A percentile compares a stretch with the other conserved stretches of the same genome.
Evolutionary conservation across 176 grass and related monocot genomes (phyloP).

Genomic region (Oryza nivara): DNA sequence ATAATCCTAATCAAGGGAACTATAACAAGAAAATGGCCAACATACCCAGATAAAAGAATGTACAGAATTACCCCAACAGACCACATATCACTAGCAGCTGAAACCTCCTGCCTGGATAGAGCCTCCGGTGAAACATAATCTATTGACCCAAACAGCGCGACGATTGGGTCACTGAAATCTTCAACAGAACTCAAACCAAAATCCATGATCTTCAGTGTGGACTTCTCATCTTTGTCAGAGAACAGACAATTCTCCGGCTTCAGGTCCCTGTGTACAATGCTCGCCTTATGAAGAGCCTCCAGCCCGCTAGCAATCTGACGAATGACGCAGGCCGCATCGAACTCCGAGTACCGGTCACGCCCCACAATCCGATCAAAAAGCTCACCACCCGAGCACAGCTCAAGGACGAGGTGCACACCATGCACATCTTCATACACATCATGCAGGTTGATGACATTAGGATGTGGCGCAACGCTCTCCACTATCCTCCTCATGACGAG

Average conservation of each 20-base stretch:
- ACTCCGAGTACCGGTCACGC: conserved; percentile 54
- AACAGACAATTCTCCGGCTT: conserved; percentile 80
- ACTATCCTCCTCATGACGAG: conserved; percentile 79
- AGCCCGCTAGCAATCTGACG: conserved; percentile 62
- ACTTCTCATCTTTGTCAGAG: conserved; percentile 45
- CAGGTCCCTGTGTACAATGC: conserved; percentile 63
- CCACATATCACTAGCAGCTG: conserved; percentile 76
- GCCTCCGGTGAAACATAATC: conserved; percentile 83
- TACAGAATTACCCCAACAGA: conserved; percentile 79
- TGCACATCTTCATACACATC: conserved; percentile 64
- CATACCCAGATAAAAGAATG: conserved; percentile 78
- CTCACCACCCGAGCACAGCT: conserved; percentile 68
- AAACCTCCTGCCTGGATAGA: conserved; percentile 56
- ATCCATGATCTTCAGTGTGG: conserved; percentile 73
- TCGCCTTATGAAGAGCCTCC: conserved; percentile 63
- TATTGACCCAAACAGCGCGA: conserved; percentile 64
- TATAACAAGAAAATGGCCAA: conserved; percentile 19
- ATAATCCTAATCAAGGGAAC: conserved; percentile 24
- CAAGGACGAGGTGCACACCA: conserved; percentile 62
- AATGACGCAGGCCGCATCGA: conserved; percentile 52
- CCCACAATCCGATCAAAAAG: conserved; percentile 65
- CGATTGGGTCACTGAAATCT: conserved; percentile 63
- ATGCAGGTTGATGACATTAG: conserved; percentile 62
- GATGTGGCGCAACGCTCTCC: conserved; percentile 64
- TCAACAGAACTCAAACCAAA: conserved; percentile 76